Conservation (phyloP, 176 grass and related monocot species). For the Thalia dealbata region DNA sequence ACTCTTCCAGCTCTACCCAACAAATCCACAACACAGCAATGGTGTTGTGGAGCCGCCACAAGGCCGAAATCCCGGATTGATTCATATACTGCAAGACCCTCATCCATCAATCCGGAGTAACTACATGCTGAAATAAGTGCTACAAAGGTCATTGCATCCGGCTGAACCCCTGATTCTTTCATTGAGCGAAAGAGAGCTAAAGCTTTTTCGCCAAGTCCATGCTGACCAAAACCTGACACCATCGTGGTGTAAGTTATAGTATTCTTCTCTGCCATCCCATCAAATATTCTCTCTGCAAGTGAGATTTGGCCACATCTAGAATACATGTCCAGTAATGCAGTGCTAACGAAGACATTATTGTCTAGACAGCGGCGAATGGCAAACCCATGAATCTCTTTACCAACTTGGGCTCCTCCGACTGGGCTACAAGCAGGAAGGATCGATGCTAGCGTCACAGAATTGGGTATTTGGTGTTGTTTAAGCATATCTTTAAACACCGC, state of each 20-base stretch:
- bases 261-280: constrained; percentile 52
- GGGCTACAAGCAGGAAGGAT: constrained; percentile 61
- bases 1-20: constrained; percentile 57
- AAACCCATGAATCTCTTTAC: constrained; percentile 77
- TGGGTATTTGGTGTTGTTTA: constrained; percentile 46
- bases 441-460: constrained; percentile 63
- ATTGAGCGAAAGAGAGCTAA: constrained; percentile 60
- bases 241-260: constrained; percentile 72
- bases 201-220: constrained; percentile 52
- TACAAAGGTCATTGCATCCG: constrained; percentile 67
- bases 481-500: constrained; percentile 54
- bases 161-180: constrained; percentile 38
- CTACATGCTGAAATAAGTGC: constrained; percentile 63
- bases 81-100: constrained; percentile 60
- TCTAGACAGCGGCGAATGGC: constrained; percentile 41
- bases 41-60: constrained; percentile 50
- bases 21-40: constrained; percentile 61
- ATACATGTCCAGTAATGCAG: constrained; percentile 81
- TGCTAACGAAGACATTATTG: constrained; percentile 58
- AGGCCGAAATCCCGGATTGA: constrained; percentile 57
- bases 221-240: constrained; percentile 73
- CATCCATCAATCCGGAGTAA: constrained; percentile 56
- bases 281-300: constrained; percentile 56
- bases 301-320: constrained; percentile 68
- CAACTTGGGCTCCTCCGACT: constrained; percentile 34